A percentile compares a stretch with the other conserved stretches of the same genome.
These are phyloP conservation scores for Mallotus nudiflorus DNA, from an alignment of 345 rosid genomes.

Conservation along the genomic window DNA sequence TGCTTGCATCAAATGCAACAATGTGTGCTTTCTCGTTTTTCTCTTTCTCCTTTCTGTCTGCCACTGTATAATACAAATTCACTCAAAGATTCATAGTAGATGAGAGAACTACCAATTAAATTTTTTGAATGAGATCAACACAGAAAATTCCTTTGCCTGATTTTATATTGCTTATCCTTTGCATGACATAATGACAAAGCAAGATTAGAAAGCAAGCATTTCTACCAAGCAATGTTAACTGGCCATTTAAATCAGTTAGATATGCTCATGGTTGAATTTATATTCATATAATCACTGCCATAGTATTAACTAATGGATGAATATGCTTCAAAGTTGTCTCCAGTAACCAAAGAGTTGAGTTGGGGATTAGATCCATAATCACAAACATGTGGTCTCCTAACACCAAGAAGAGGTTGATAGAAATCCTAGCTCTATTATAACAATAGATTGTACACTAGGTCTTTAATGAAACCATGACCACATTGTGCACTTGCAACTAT, in stretches of 20 bases:
- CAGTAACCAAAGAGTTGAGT: too few relatives aligned
- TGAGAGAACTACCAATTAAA: not conserved
- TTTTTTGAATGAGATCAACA: conserved; percentile 13
- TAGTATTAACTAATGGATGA: too few relatives aligned
- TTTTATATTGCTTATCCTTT: not conserved
- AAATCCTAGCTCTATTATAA: too few relatives aligned
- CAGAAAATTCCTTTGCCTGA: not conserved
- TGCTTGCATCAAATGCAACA: conserved; percentile 1
- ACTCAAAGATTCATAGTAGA: conserved; percentile 9
- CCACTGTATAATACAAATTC: not conserved
- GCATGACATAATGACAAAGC: not conserved
- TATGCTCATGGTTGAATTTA: not conserved
- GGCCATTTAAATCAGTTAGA: not conserved
- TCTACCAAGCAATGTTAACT: not conserved
- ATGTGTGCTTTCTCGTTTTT: not conserved
- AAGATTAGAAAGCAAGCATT: not conserved
- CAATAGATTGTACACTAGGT: too few relatives aligned
- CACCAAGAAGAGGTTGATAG: too few relatives aligned
- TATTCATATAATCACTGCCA: too few relatives aligned
- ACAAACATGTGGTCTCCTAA: too few relatives aligned
- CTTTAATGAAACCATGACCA: too few relatives aligned
- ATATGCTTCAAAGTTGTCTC: too few relatives aligned
- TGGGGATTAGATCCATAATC: too few relatives aligned
- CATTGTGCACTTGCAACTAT: too few relatives aligned
- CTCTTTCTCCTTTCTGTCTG: not conserved